Conservation (phyloP, 148 eudicot genomes). For the Vaccinium macrocarpon region DNA sequence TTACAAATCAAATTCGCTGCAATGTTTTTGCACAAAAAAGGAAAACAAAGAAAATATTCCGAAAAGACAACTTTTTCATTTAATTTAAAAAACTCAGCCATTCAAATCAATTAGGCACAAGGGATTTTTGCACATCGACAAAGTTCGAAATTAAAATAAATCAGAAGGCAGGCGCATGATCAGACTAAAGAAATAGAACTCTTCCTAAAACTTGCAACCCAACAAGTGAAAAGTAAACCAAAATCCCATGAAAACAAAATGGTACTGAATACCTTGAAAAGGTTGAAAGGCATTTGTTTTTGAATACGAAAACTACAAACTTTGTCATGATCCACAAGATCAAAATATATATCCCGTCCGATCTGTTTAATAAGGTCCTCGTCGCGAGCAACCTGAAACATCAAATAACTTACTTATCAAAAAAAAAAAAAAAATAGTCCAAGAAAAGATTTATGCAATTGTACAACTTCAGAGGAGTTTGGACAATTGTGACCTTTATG, state of each 20-base stretch:
- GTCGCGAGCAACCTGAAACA: constrained; percentile 72
- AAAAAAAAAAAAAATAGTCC: background rate
- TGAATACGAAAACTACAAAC: constrained; percentile 71
- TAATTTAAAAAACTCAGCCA: background rate
- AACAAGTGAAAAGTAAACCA: background rate
- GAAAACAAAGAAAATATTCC: background rate
- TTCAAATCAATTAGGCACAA: background rate
- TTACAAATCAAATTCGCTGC: background rate
- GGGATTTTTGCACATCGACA: background rate
- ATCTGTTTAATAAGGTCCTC: constrained; percentile 71
- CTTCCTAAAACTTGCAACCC: background rate
- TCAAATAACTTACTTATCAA: constrained; percentile 1
- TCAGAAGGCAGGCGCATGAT: background rate
- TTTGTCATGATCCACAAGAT: constrained; percentile 90
- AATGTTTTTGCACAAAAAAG: background rate
- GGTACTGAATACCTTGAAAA: constrained; percentile 58
- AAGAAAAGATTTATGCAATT: background rate
- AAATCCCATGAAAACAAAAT: constrained; percentile 6
- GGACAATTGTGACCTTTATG: constrained; percentile 54
- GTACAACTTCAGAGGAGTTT: background rate
- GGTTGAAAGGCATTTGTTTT: constrained; percentile 64
- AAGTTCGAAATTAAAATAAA: background rate
- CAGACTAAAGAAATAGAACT: background rate
- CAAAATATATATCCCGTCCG: constrained; percentile 75
- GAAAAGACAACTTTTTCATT: background rate